Evolutionary conservation across 192 early-diverging fungal species (phyloP), one percentile per base, ranked within the genome.

Genomic region (Entrophospora sp.): DNA sequence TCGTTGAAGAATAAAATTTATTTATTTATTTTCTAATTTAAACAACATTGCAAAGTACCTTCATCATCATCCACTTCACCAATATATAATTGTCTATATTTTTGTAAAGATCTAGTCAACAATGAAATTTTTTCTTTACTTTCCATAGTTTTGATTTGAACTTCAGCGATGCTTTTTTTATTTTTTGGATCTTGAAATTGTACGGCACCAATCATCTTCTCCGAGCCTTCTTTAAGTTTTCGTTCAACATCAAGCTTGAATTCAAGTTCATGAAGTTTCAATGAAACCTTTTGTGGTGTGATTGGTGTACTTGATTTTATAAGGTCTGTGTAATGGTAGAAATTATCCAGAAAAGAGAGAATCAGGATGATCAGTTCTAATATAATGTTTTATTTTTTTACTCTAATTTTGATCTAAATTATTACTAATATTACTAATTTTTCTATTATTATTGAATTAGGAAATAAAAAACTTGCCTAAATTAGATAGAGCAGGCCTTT

Each of bases 171-270:
- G 31, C 75, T 70, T 46, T 79, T 81, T 67, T 83, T 87, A 55
- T 77, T 76, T 9, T 73, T 75, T 16, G 79, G 78, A 45, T 83
- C 75, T 64, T 78, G 78, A 32, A 78, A 74, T 5, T 67, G 48
- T 5, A 77, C 75, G 36, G 78, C 82, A 49, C 70, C 57, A 12
- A 63, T 74, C 66, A 95, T 85, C 44, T 83, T 77, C 67, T 92
- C 83, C 10, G 87, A 89, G 30, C 91, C 93, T 30, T 83, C 88
- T 66, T 87, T 80, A n/a, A 99, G 85, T 75, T 95, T 94, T 68
- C 81, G 86, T 78, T 99, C 97, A 20, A 98, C 87, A 56, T 94
- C 90, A 14, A 98, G 84, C 76, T 97, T 96, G 69, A 84, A 88
- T 35, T 86, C 85, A 31, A 95, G 81, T 73, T 96, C 92, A 35